Percentiles rank a stretch among this genome's conserved stretches.
Conservation (phyloP, 2,329 filamentous ascomycete genomes). For the Pseudofabraea citricarpa region DNA sequence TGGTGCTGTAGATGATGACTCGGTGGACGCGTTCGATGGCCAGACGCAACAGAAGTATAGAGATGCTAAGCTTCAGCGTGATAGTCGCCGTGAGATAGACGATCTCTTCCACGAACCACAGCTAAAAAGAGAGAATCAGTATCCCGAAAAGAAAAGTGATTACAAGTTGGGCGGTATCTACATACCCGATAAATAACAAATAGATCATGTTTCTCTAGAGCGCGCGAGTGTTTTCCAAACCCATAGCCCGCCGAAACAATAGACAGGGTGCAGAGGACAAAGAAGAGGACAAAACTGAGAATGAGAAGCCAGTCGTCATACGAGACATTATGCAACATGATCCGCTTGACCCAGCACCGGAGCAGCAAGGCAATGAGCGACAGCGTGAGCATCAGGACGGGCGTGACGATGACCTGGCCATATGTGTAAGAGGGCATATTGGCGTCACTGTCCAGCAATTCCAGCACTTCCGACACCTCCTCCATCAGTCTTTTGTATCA, state of each 20-base stretch:
- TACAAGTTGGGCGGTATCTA: too few species aligned
- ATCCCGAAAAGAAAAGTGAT: too few species aligned
- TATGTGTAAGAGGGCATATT: not conserved
- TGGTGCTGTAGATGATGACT: not conserved
- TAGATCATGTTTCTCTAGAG: not conserved
- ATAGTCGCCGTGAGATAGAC: conserved; percentile 2
- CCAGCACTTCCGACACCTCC: too few species aligned
- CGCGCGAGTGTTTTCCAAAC: not conserved
- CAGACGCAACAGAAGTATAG: conserved; percentile 2
- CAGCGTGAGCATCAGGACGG: not conserved
- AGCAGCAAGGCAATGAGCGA: not conserved
- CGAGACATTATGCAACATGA: not conserved
- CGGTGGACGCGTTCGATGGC: not conserved
- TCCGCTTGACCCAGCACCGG: conserved; percentile 1
- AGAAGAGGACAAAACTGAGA: not conserved
- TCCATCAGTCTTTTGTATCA: too few species aligned
- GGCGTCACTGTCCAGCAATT: not conserved
- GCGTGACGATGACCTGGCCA: not conserved
- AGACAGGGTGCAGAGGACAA: not conserved
- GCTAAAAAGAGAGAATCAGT: not conserved
- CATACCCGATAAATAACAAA: not conserved
- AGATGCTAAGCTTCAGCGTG: conserved; percentile 2
- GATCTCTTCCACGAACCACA: conserved; percentile 2
- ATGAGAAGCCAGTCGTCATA: not conserved
- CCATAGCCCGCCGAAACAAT: not conserved